These are phyloP conservation scores for Rhynchosporium secalis DNA, from an alignment of 2,329 filamentous ascomycete species.

Conservation along the genomic window DNA sequence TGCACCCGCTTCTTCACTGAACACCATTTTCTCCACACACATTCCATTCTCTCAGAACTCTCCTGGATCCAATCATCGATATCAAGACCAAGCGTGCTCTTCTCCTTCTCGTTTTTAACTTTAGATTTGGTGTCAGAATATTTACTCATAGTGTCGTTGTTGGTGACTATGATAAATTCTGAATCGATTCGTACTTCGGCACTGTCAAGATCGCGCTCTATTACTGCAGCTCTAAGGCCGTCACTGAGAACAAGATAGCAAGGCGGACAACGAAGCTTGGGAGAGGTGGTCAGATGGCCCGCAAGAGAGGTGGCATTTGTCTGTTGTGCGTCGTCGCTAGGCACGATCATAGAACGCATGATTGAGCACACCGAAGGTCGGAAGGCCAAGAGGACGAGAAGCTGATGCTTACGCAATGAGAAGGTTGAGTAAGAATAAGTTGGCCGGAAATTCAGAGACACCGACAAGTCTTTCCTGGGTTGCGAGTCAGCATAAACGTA, in stretches of 20 bases:
- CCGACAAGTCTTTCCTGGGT: conserved; percentile 44
- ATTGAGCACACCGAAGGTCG: conserved; percentile 49
- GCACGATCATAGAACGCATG: conserved; percentile 48
- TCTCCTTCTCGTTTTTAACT: conserved; percentile 1
- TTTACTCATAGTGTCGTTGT: conserved; percentile 48
- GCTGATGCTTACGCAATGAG: conserved; percentile 49
- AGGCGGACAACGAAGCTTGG: conserved; percentile 40
- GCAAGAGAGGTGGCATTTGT: conserved; percentile 18
- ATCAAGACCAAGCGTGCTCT: conserved; percentile 18
- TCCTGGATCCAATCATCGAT: conserved; percentile 39
- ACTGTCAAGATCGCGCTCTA: conserved; percentile 56
- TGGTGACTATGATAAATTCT: conserved; percentile 57
- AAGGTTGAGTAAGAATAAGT: conserved; percentile 46
- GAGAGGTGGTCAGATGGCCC: conserved; percentile 36
- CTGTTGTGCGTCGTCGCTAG: neutral
- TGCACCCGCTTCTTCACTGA: conserved; percentile 32
- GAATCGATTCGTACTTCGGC: conserved; percentile 47
- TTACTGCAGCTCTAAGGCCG: conserved; percentile 46
- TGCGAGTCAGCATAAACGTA: conserved; percentile 1
- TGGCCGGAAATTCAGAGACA: conserved; percentile 53
- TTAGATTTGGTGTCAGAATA: conserved; percentile 17
- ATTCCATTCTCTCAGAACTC: conserved; percentile 40
- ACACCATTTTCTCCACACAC: conserved; percentile 44
- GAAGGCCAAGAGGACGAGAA: conserved; percentile 54
- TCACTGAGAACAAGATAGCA: conserved; percentile 59